Evolutionary conservation across 768 basidiomycete species (phyloP), one percentile per base, ranked within the genome.

Genomic region (Pisolithus microcarpus): DNA sequence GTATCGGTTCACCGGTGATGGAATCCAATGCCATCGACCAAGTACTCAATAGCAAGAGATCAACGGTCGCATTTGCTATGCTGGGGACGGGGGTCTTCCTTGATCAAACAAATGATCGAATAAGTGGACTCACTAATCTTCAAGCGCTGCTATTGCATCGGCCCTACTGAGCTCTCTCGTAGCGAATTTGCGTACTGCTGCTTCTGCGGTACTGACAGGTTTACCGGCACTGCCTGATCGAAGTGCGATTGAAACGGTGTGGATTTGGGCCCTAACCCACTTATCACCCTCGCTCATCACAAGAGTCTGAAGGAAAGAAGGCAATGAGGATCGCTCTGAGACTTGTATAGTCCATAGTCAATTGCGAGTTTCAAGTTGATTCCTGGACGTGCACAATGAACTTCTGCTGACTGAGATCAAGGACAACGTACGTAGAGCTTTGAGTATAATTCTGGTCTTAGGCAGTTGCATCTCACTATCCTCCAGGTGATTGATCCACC

Each of bases 211-310:
- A 28, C 75, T 66, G 1, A 96, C 91, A 2, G 94, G 93, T 56
- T 81, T 76, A 1, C 84, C 85, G 47, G 74, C 75, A 15, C 78
- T 77, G 0, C 85, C 85, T 1, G 78, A 73, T 39, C 80, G 79
- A 50, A 96, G 70, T 3, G 90, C 84, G 39, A 84, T 76, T 0
- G 82, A 76, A 49, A 93, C 72, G 43, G 80, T 81, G 16, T 78
- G 75, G 4, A 83, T 78, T 52, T 91, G 81, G 2, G 81, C 76
- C 52, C 73, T 72, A n/a, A 98, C 78, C 89, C 91, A 96, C 54
- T 81, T 78, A 58, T 94, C 89, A 15, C 94, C 94, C 73, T 96
- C 93, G 50, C 88, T 91, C 94, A 97, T 97, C 58, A 98, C 81
- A 34, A 97, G 72, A 15, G 91, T 91, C 70, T 98, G 94, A 60